Evolutionary conservation across 495 filamentous ascomycete genomes (phyloP).

Genomic region (Aspergillus conjunctus): DNA sequence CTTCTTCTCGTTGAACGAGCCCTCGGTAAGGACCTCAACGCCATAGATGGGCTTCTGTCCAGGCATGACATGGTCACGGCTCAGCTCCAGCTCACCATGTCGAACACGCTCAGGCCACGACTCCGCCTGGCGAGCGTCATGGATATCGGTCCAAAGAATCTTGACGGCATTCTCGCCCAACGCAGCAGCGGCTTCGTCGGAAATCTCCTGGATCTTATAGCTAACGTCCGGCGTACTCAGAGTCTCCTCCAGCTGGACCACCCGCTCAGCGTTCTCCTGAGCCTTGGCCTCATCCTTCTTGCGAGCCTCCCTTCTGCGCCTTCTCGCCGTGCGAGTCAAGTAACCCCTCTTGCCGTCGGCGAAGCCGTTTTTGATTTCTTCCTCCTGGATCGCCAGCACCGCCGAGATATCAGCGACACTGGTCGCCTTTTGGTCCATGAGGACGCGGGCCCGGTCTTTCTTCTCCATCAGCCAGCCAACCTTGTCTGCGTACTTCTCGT

Average conservation of each 20-base stretch:
- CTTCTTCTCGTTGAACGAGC: constrained; percentile 46
- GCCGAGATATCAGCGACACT: constrained; percentile 82
- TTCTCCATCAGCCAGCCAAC: constrained; percentile 48
- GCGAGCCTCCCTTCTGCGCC: constrained; percentile 37
- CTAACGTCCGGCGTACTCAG: constrained; percentile 30
- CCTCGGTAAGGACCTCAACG: constrained; percentile 45
- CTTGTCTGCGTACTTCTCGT: constrained; percentile 46
- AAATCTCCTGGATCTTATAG: constrained; percentile 37
- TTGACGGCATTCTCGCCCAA: constrained; percentile 43
- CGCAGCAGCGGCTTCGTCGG: constrained; percentile 31
- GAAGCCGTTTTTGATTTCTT: constrained; percentile 38
- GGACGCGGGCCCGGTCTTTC: constrained; percentile 59
- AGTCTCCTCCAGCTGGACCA: constrained; percentile 34
- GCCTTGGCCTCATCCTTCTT: constrained; percentile 43
- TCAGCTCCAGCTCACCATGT: constrained; percentile 55
- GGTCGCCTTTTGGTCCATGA: constrained; percentile 92
- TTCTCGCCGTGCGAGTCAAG: constrained; percentile 35
- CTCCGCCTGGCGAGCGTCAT: constrained; percentile 65
- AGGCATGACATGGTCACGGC: constrained; percentile 41
- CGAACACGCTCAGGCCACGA: constrained; percentile 69
- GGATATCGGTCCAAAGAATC: constrained; percentile 70
- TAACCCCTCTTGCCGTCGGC: constrained; percentile 35
- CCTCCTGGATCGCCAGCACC: constrained; percentile 63
- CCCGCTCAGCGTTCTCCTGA: constrained; percentile 34
- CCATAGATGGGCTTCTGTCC: constrained; percentile 30